Evolutionary conservation across 495 filamentous ascomycete species (phyloP), one percentile per base, ranked within the genome.

Genomic region (Penicillium salamii): DNA sequence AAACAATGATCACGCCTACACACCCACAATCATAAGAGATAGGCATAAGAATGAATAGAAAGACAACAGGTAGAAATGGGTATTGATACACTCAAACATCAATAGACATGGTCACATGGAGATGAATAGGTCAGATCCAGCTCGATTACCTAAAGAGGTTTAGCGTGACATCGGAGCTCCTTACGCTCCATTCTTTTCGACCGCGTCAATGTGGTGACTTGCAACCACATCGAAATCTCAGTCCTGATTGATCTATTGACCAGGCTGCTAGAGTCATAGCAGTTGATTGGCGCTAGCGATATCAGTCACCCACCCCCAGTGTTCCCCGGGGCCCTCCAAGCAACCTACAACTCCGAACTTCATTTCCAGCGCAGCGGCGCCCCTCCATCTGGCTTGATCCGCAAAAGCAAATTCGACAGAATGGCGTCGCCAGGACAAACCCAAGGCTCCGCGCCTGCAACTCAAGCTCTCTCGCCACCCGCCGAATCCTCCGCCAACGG

Each of bases 381-480:
- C 42, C 32, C 52, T 20, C 49, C 31, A 29, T 29, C 31, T 20
- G 32, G 14, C 29, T 36, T 42, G 43, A 49, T 21, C 29, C 23
- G 28, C n/a, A 48, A 26, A 29, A 40, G 19, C 24, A 35, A 11
- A 20, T 9, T 17, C 8, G 34, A 39, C 28, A 60, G n/a, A 19
- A 77, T 77, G 73, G 66, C 73, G 20, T 74, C 73, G 19, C 73
- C 73, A 55, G 57, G 48, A 42, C 69, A 69, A 50, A 53, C 59
- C 11, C 67, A 69, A 54, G 49, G 65, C 40, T 55, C 62, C 14
- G 66, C 52, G 28, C 65, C 66, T 19, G 50, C 70, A 19, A 67
- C 68, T n/a, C 73, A 75, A 53, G 69, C 73, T 33, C 58, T 69
- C 42, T 73, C 73, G 8, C 73, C 73, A 28, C 71, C 73, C 11